Conservation (phyloP, 225 moss, liverwort and hornwort species). For the Ulota crispa region DNA sequence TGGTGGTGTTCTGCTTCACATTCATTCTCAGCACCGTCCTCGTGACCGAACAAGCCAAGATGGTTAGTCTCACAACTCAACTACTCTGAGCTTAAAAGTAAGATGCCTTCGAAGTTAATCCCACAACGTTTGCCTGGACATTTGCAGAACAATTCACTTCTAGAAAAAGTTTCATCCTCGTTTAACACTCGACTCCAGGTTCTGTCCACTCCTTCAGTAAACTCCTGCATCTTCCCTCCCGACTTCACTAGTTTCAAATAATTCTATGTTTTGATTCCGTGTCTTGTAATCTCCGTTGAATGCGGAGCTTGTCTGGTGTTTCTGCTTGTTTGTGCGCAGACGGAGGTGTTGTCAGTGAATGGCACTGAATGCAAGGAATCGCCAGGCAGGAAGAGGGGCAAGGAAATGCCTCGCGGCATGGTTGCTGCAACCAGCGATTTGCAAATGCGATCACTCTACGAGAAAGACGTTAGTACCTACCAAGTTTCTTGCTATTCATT, state of each 20-base stretch:
- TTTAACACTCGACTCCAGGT: constrained; percentile 32
- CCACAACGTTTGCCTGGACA: too few relatives aligned
- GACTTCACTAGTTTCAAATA: background rate
- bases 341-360: background rate
- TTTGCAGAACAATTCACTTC: constrained; percentile 31
- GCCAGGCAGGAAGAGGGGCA: background rate
- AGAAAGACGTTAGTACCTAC: constrained; percentile 14
- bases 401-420: constrained; percentile 55
- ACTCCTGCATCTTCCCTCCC: background rate
- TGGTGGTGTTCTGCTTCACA: constrained; percentile 16
- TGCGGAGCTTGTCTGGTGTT: background rate
- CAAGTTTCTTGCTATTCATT: background rate
- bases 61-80: constrained; percentile 5
- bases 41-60: constrained; percentile 28
- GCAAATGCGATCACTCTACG: constrained; percentile 63
- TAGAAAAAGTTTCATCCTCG: constrained; percentile 30
- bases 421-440: constrained; percentile 67
- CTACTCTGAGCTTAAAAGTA: background rate
- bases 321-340: constrained; percentile 9
- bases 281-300: too few relatives aligned
- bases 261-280: background rate
- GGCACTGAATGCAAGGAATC: background rate
- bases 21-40: constrained; percentile 35
- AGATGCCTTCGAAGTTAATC: too few relatives aligned
- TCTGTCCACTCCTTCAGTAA: background rate